Percentiles rank a stretch among this genome's conserved stretches.
Conservation (phyloP, 331 rosid genomes). For the Malus hybrid region DNA sequence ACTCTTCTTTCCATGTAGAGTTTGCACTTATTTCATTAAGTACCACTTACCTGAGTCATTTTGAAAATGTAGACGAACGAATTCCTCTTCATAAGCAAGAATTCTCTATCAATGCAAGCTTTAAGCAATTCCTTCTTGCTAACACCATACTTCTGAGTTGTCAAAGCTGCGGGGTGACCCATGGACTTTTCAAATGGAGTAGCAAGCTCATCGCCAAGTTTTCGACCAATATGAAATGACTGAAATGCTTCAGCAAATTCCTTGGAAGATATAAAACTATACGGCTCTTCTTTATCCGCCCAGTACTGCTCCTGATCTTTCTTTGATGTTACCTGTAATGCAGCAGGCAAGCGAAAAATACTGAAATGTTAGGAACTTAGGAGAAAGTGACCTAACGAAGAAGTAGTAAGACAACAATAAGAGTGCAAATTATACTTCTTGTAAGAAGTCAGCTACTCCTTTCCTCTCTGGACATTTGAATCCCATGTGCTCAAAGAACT, state of each 20-base stretch:
- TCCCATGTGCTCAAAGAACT: slow-evolving; percentile 34
- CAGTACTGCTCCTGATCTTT: slow-evolving; percentile 43
- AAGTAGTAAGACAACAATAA: neutral
- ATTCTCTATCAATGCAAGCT: slow-evolving; percentile 28
- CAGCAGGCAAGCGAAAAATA: neutral
- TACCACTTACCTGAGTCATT: slow-evolving; percentile 19
- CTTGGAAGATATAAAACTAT: slow-evolving; percentile 20
- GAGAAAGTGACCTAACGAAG: neutral
- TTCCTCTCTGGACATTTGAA: slow-evolving; percentile 50
- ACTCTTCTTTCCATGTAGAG: neutral
- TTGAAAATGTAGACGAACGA: slow-evolving; percentile 34
- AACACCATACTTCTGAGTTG: slow-evolving; percentile 27
- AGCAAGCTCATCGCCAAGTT: slow-evolving; percentile 24
- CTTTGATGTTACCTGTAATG: slow-evolving; percentile 31
- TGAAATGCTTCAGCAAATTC: slow-evolving; percentile 28
- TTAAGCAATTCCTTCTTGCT: slow-evolving; percentile 25
- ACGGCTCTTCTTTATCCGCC: slow-evolving; percentile 26
- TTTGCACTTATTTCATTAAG: neutral
- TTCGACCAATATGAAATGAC: slow-evolving; percentile 27
- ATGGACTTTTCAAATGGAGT: slow-evolving; percentile 35
- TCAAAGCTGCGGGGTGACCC: slow-evolving; percentile 33
- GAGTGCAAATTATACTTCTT: slow-evolving; percentile 24
- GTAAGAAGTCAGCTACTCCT: slow-evolving; percentile 48
- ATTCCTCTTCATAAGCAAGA: slow-evolving; percentile 38
- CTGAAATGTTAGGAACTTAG: neutral